phyloP scores from a whole-genome alignment of 148 eudicot species.

The Amaranthus cruentus region DNA sequence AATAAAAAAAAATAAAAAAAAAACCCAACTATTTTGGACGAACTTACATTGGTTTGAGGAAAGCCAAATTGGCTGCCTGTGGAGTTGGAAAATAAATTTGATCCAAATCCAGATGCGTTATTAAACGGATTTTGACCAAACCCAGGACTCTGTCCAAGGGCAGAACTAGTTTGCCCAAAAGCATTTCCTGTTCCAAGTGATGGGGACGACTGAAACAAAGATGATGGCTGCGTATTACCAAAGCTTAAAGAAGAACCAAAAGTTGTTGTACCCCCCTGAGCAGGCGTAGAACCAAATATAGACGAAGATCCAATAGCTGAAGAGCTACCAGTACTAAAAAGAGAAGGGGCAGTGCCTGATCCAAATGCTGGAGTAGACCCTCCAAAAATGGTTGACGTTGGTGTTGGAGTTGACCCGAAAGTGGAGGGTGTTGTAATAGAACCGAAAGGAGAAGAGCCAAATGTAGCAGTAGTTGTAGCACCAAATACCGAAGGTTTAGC shows the following conservation, averaged over 20 bases:
- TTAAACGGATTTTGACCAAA: constrained; percentile 54
- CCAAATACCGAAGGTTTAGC: constrained; percentile 64
- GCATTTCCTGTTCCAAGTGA: constrained; percentile 56
- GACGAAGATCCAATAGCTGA: constrained; percentile 58
- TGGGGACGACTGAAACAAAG: constrained; percentile 71
- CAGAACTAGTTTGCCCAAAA: constrained; percentile 60
- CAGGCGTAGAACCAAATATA: constrained; percentile 50
- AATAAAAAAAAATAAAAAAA: too few relatives aligned
- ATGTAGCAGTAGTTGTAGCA: constrained; percentile 44
- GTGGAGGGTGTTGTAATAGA: constrained; percentile 42
- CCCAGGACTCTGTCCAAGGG: constrained; percentile 51
- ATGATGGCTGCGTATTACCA: constrained; percentile 64
- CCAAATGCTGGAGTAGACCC: constrained; percentile 57
- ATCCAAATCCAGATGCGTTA: constrained; percentile 53
- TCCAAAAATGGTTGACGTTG: constrained; percentile 59
- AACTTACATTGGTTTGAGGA: constrained; percentile 69
- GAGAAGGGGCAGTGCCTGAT: constrained; percentile 48
- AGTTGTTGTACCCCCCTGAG: constrained; percentile 48
- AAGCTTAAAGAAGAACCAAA: constrained; percentile 61
- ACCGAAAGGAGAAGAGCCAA: constrained; percentile 65
- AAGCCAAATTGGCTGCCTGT: constrained; percentile 47
- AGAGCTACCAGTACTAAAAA: constrained; percentile 59
- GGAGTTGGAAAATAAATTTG: constrained; percentile 52
- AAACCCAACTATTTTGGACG: background rate
- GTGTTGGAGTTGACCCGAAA: constrained; percentile 59